Conservation (phyloP, 2,329 filamentous ascomycete species). For the Pseudogymnoascus sp. region DNA sequence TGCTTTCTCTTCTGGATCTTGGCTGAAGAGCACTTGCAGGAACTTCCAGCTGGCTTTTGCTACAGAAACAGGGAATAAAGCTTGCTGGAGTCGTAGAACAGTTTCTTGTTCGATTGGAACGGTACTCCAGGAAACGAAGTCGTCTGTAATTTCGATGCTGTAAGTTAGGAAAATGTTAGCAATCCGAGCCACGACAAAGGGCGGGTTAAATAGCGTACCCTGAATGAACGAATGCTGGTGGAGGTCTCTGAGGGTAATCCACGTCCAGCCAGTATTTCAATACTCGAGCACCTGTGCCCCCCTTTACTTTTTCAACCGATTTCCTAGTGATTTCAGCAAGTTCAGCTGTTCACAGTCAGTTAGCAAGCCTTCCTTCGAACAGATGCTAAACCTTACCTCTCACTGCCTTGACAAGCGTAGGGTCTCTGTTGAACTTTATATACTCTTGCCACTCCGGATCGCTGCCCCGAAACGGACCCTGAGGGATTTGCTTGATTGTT, state of each 20-base stretch:
- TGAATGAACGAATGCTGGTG: constrained; percentile 49
- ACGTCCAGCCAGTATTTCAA: constrained; percentile 48
- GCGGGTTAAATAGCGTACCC: constrained; percentile 41
- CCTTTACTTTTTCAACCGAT: constrained; percentile 30
- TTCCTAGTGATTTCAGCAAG: constrained; percentile 37
- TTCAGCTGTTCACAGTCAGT: constrained; percentile 33
- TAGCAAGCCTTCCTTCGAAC: background rate
- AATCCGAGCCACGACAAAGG: background rate
- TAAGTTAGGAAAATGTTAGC: constrained; percentile 18
- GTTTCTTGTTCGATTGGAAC: constrained; percentile 38
- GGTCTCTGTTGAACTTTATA: constrained; percentile 48
- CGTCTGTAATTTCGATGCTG: constrained; percentile 43
- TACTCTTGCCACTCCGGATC: constrained; percentile 60
- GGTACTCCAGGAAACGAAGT: constrained; percentile 40
- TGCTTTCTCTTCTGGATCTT: constrained; percentile 36
- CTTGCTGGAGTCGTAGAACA: constrained; percentile 39
- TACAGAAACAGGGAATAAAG: constrained; percentile 46
- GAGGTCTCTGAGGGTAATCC: constrained; percentile 49
- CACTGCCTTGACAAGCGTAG: constrained; percentile 33
- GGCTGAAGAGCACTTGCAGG: constrained; percentile 38
- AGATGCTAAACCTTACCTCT: constrained; percentile 13
- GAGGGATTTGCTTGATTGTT: constrained; percentile 41
- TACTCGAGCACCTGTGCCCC: background rate
- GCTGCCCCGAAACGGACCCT: constrained; percentile 43
- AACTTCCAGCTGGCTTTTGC: constrained; percentile 46